These are phyloP conservation scores for Polychaeton citri DNA, from an alignment of 2,329 filamentous ascomycete species.

Conservation along the genomic window DNA sequence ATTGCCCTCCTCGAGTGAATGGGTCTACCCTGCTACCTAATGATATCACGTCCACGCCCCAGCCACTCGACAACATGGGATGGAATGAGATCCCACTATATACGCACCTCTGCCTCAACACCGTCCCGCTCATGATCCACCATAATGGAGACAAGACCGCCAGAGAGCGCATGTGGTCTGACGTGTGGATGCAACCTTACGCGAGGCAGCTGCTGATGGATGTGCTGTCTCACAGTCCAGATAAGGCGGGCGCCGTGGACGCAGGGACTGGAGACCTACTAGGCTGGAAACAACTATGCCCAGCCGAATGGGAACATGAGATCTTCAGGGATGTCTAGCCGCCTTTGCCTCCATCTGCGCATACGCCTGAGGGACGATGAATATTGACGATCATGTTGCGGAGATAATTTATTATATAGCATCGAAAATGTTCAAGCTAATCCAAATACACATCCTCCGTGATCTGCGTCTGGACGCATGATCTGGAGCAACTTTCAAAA, in stretches of 20 bases:
- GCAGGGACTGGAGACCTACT: background rate
- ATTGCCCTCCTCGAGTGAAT: constrained; percentile 5
- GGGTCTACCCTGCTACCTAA: constrained; percentile 3
- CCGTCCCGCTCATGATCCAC: constrained; percentile 15
- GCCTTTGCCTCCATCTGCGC: background rate
- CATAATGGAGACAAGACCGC: constrained; percentile 11
- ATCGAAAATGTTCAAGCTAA: too few relatives aligned
- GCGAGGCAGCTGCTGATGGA: constrained; percentile 5
- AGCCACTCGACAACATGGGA: background rate
- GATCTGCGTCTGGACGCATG: too few relatives aligned
- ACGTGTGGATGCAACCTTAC: constrained; percentile 9
- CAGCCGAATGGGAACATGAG: constrained; percentile 4
- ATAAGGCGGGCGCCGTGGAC: constrained; percentile 1
- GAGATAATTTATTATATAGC: too few relatives aligned
- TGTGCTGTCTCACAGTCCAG: background rate
- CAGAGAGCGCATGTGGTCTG: constrained; percentile 7
- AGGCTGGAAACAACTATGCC: constrained; percentile 3
- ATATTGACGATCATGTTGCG: too few relatives aligned
- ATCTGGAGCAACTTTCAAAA: too few relatives aligned
- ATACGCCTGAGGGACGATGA: too few relatives aligned
- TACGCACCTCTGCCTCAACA: constrained; percentile 13
- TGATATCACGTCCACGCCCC: constrained; percentile 4
- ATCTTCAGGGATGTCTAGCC: constrained; percentile 4
- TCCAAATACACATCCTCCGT: too few relatives aligned
- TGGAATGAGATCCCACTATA: constrained; percentile 11